phyloP scores from a whole-genome alignment of 2,329 filamentous ascomycete species.

The Apiospora rasikravindrae region DNA sequence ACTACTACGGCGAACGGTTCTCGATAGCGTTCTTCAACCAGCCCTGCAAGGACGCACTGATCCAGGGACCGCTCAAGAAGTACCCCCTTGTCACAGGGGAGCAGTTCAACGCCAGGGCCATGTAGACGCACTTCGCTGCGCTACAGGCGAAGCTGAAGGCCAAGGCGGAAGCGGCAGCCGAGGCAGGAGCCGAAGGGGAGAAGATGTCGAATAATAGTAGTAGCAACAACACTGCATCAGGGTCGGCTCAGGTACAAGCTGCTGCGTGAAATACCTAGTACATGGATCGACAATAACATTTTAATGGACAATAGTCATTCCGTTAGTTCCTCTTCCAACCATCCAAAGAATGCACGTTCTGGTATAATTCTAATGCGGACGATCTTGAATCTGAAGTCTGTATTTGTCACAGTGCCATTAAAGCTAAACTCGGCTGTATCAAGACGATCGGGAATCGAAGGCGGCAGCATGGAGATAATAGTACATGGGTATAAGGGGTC shows the following conservation, averaged over 20 bases:
- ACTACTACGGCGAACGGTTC: constrained; percentile 62
- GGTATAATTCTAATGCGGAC: neutral
- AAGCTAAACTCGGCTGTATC: neutral
- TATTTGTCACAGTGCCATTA: neutral
- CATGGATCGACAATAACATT: too few relatives aligned
- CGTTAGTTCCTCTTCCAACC: too few relatives aligned
- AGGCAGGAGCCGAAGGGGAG: neutral
- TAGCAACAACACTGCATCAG: neutral
- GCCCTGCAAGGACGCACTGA: constrained; percentile 58
- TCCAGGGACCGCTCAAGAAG: constrained; percentile 64
- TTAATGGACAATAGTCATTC: too few relatives aligned
- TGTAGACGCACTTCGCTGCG: constrained; percentile 28
- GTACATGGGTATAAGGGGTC: neutral
- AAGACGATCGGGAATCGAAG: neutral
- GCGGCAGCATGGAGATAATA: neutral
- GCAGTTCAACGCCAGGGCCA: constrained; percentile 61
- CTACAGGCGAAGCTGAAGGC: constrained; percentile 18
- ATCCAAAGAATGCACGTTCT: neutral
- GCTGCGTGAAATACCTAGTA: neutral
- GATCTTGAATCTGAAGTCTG: neutral
- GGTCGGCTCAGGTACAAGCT: neutral
- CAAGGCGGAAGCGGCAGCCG: neutral
- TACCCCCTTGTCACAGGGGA: constrained; percentile 63
- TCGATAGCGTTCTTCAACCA: constrained; percentile 70
- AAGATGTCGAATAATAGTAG: neutral